Percentiles rank a stretch among this genome's conserved stretches.
Conservation (phyloP, 2,329 filamentous ascomycete species). For the Stagonosporopsis vannaccii region DNA sequence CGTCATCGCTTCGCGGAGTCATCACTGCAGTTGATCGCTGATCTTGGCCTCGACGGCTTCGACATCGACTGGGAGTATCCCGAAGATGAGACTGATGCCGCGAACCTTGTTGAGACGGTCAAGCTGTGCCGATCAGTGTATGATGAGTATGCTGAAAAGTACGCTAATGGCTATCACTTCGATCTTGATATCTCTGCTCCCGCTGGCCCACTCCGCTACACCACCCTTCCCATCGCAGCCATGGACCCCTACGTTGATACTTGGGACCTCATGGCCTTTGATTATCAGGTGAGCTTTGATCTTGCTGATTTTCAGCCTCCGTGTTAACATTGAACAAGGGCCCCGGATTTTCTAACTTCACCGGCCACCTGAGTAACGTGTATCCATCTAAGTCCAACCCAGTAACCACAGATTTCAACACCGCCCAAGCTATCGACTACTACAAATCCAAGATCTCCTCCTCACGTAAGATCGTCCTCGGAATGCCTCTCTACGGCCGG, state of each 20-base stretch:
- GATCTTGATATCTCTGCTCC: conserved; percentile 54
- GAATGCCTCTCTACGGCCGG: conserved; percentile 43
- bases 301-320: background rate
- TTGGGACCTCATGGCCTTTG: conserved; percentile 70
- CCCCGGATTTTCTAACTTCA: conserved; percentile 71
- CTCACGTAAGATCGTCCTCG: conserved; percentile 35
- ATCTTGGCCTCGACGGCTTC: conserved; percentile 72
- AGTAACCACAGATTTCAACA: conserved; percentile 40
- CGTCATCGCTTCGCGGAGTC: conserved; percentile 71
- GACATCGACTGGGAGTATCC: conserved; percentile 58
- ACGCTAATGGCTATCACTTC: conserved; percentile 52
- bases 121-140: conserved; percentile 44
- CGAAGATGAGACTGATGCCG: conserved; percentile 44
- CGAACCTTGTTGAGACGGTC: conserved; percentile 49
- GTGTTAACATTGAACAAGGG: conserved; percentile 53
- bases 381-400: conserved; percentile 29
- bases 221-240: conserved; percentile 45
- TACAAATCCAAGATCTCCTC: conserved; percentile 31
- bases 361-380: conserved; percentile 58
- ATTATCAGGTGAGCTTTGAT: conserved; percentile 54
- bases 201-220: conserved; percentile 52
- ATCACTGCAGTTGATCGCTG: conserved; percentile 77
- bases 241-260: conserved; percentile 56
- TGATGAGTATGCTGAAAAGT: conserved; percentile 47
- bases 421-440: conserved; percentile 34